Base-by-base conservation (phyloP, 495 filamentous ascomycete species). In the Neurospora hispaniola region DNA sequence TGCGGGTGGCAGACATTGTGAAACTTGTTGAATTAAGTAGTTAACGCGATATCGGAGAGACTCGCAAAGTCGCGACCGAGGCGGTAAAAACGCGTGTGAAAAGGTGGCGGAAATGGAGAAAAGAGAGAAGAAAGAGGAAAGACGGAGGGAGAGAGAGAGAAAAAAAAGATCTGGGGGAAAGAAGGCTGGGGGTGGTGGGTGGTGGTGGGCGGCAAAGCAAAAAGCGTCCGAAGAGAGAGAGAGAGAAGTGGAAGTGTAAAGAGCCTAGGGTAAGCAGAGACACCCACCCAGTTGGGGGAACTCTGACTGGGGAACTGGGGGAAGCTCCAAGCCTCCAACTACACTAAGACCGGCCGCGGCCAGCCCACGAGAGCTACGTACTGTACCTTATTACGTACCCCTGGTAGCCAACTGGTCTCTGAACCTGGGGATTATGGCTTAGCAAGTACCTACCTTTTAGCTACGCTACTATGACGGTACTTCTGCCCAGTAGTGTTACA, bases 1-100 rank as follows among this genome's bases (percentile, higher is more conserved):
- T 83, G 71, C 85, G 84, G 74, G 82, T 66, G 6, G 54, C 77
- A 70, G 81, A 78, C 85, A 86, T 86, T 71, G 72, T 76, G 76
- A 42, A 27, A 59, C 9, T 62, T 70, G 54, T 76, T 75, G 27
- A 78, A 79, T 82, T 79, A 79, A 70, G 42, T 35, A 68, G 74
- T 69, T 42, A 66, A 66, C 48, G 74, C 70, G 75, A 70, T n/a
- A 43, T 71, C 42, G 44, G 71, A 72, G 71, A 74, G 76, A 74
- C 76, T 73, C 40, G 69, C 73, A 79, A 79, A 71, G 70, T 41
- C 68, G 48, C 39, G 70, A 70, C 69, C 70, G 73, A 71, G 70
- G 69, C 71, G 72, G 43, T 71, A 78, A 70, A 70, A 69, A 73
- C 74, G 72, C 71, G 74, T 74, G 74, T 74, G 68, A 74, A 74